phyloP scores from a whole-genome alignment of 306 rosid genomes.

The Hippophae gyantsensis region DNA sequence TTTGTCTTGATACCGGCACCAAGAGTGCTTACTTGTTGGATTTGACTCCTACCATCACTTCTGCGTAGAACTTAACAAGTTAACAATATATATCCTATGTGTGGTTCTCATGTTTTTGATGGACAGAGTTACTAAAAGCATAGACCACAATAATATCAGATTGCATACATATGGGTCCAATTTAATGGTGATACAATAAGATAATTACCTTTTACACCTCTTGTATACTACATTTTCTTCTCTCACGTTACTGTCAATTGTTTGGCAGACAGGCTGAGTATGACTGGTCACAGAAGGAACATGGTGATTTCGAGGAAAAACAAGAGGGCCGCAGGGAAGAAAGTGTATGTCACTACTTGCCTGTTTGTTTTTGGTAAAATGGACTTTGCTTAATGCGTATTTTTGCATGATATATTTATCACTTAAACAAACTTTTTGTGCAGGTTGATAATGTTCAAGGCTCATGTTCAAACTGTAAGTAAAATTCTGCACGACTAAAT shows the following conservation, averaged over 20 bases:
- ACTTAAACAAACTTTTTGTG: slow-evolving; percentile 6
- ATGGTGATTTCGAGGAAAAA: slow-evolving; percentile 30
- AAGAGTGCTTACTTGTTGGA: background rate
- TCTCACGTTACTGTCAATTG: slow-evolving; percentile 27
- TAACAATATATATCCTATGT: background rate
- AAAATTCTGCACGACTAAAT: slow-evolving; percentile 15
- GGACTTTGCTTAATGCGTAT: background rate
- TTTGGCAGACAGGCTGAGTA: slow-evolving; percentile 51
- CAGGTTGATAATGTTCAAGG: slow-evolving; percentile 51
- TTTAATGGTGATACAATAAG: slow-evolving; percentile 12
- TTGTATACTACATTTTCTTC: background rate
- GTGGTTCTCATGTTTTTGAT: background rate
- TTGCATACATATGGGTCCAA: background rate
- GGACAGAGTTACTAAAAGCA: background rate
- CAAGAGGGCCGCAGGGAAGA: slow-evolving; percentile 28
- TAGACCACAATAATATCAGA: slow-evolving; percentile 2
- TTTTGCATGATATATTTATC: slow-evolving; percentile 7
- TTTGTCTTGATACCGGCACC: slow-evolving; percentile 9
- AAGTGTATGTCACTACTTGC: slow-evolving; percentile 34
- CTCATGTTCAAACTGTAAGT: slow-evolving; percentile 38
- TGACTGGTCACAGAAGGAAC: slow-evolving; percentile 27
- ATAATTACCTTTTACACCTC: slow-evolving; percentile 8
- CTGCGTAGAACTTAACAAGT: background rate
- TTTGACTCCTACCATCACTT: slow-evolving; percentile 2
- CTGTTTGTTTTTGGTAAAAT: background rate